Conservation (phyloP, 2,329 filamentous ascomycete genomes). For the Fusarium redolens region DNA sequence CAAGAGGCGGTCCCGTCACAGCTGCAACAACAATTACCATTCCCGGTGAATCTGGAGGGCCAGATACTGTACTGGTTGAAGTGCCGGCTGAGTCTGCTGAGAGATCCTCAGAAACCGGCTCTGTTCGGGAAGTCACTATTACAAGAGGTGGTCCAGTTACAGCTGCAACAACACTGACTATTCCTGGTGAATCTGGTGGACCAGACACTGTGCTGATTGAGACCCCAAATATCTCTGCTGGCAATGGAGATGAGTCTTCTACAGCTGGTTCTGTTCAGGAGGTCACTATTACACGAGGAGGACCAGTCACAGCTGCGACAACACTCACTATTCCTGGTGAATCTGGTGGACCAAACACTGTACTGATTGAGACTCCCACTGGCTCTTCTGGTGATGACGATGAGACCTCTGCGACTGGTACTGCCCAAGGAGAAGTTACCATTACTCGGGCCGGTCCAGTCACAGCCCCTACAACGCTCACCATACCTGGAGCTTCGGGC, state of each 20-base stretch:
- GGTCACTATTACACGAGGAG: neutral
- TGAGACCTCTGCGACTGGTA: neutral
- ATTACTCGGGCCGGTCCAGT: neutral
- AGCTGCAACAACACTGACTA: neutral
- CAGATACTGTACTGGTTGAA: conserved; percentile 6
- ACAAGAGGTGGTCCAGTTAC: neutral
- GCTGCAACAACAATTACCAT: neutral
- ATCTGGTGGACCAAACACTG: neutral
- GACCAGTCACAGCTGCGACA: neutral
- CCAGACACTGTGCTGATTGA: conserved; percentile 14
- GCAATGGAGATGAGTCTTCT: too few relatives aligned
- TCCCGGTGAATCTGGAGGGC: neutral
- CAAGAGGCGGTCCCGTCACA: neutral
- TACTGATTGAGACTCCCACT: conserved; percentile 10
- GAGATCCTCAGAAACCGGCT: neutral
- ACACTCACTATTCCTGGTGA: neutral
- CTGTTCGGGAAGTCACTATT: neutral
- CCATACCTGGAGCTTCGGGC: neutral
- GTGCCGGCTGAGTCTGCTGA: neutral
- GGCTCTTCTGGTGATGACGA: fast-evolving
- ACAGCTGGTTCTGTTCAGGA: neutral
- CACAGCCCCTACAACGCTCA: neutral
- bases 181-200: neutral
- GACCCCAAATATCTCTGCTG: neutral
- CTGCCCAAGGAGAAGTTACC: neutral